These are phyloP conservation scores for Penicillium argentinense DNA, from an alignment of 495 filamentous ascomycete species.

Conservation along the genomic window DNA sequence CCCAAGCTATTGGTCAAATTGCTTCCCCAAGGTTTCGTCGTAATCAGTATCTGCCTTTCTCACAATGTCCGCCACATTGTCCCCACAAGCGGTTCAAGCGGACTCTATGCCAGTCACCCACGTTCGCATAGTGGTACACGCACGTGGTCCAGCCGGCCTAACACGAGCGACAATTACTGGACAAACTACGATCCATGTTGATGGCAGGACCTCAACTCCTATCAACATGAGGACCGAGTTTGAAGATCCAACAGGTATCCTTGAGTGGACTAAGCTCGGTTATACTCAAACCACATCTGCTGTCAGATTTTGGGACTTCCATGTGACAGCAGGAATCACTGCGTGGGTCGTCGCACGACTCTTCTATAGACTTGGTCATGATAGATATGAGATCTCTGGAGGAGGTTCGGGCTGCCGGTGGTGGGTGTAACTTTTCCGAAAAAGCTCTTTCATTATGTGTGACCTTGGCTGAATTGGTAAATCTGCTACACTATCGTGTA, in stretches of 20 bases:
- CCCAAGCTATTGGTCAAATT: no score
- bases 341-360: conserved; percentile 3
- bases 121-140: neutral
- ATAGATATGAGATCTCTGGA: conserved; percentile 15
- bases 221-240: conserved; percentile 5
- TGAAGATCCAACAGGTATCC: neutral
- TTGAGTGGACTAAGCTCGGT: conserved; percentile 6
- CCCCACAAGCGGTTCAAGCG: neutral
- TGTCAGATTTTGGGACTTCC: conserved; percentile 13
- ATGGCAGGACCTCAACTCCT: neutral
- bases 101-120: neutral
- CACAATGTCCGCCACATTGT: neutral
- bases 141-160: neutral
- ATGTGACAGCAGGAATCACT: conserved; percentile 2
- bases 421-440: conserved; percentile 13
- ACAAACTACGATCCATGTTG: conserved; percentile 1
- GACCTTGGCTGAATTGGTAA: neutral
- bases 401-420: conserved; percentile 15
- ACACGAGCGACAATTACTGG: conserved; percentile 6
- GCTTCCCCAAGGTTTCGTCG: no score
- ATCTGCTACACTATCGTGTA: conserved; percentile 1
- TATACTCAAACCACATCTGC: conserved; percentile 10
- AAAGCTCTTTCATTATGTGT: neutral
- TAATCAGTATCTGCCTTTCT: no score
- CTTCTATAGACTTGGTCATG: conserved; percentile 4